These are phyloP conservation scores for Silene uniflora DNA, from an alignment of 148 eudicot genomes.

Conservation along the genomic window DNA sequence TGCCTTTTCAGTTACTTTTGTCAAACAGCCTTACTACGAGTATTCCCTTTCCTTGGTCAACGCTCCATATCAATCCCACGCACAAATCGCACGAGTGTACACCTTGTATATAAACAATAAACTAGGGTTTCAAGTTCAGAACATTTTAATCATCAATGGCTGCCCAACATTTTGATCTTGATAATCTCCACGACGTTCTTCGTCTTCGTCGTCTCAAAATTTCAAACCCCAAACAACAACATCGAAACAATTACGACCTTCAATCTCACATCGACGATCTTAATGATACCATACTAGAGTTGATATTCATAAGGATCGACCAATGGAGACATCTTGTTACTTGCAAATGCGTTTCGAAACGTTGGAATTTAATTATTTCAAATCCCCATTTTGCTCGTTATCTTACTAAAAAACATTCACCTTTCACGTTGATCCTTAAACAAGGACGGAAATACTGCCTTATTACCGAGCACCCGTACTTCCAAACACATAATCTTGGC, in stretches of 20 bases:
- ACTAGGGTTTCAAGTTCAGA: too few relatives aligned
- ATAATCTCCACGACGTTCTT: not conserved
- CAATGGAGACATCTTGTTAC: not conserved
- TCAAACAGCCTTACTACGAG: too few relatives aligned
- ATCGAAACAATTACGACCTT: not conserved
- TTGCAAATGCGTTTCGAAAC: not conserved
- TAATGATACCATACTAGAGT: not conserved
- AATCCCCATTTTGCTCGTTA: not conserved
- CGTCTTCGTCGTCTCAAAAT: too few relatives aligned
- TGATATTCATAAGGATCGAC: not conserved
- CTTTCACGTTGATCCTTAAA: not conserved
- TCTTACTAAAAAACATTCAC: not conserved
- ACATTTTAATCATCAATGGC: too few relatives aligned
- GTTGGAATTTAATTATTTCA: conserved; percentile 1
- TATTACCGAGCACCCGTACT: conserved; percentile 1
- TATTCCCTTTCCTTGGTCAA: too few relatives aligned
- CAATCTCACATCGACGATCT: not conserved
- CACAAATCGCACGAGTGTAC: too few relatives aligned
- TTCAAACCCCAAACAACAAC: too few relatives aligned
- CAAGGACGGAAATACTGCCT: not conserved
- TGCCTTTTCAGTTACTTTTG: too few relatives aligned
- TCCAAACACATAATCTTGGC: not conserved
- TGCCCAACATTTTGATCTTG: too few relatives aligned
- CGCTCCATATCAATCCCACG: too few relatives aligned
- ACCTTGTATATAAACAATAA: too few relatives aligned